These are phyloP conservation scores for Chlamydomonas sphaeroides DNA, from an alignment of 139 green algal species.

Conservation along the genomic window DNA sequence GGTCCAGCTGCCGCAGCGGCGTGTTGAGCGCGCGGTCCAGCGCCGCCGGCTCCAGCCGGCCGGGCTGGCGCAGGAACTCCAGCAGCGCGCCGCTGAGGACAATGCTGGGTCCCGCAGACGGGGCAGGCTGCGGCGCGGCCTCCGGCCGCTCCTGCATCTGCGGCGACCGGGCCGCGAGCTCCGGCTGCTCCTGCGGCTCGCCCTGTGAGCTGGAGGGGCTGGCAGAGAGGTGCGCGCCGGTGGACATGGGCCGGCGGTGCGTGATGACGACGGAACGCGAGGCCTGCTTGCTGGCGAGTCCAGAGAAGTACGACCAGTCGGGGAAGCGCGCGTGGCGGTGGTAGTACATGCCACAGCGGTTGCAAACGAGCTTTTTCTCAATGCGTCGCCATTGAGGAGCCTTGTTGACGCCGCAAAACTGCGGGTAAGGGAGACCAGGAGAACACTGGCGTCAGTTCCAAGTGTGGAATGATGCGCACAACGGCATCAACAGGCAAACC, in stretches of 20 bases:
- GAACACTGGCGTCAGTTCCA: no score
- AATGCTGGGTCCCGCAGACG: no score
- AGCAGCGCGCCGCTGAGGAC: neutral
- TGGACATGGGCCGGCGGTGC: no score
- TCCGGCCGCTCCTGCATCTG: neutral
- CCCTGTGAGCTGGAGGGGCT: no score
- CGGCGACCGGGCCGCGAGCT: neutral
- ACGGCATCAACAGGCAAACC: no score
- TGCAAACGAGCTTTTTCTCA: conserved; percentile 41
- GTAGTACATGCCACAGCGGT: conserved; percentile 45
- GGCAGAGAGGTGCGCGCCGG: no score
- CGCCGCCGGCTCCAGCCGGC: neutral
- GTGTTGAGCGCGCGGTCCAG: neutral
- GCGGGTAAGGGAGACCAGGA: no score
- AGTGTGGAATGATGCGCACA: no score
- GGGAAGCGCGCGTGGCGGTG: conserved; percentile 34
- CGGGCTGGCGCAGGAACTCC: neutral
- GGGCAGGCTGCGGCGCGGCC: no score
- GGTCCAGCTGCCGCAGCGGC: neutral
- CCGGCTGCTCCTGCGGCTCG: neutral
- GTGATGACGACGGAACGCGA: neutral
- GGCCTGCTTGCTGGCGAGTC: conserved; percentile 10
- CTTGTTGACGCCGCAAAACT: conserved; percentile 39
- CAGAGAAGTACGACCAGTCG: conserved; percentile 28
- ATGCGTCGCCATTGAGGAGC: conserved; percentile 39